Evolutionary conservation across 345 rosid species (phyloP), one percentile per base, ranked within the genome.

Genomic region (Sonneratia caseolaris): DNA sequence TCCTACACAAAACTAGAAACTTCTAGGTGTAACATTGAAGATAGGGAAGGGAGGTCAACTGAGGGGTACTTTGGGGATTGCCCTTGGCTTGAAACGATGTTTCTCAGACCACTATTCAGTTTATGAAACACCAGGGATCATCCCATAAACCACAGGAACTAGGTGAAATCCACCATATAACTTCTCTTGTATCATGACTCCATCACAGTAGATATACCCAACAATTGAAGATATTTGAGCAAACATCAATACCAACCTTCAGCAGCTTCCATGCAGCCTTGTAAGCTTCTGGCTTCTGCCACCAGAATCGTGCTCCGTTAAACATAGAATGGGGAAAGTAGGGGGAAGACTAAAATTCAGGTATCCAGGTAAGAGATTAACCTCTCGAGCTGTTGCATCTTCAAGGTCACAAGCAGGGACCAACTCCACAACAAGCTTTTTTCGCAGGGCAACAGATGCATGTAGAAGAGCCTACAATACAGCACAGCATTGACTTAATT

Each of bases 361-460:
- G 37, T 11, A 3, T 11, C 10, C 18, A 35, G 18, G 5, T 57
- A 45, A 47, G 72, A 53, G 66, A 68, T 64, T 59, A 71, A 92
- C 99, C 95, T 90, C 89, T 73, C 71, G 79, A 37, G 77, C 83
- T 0, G 87, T 79, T 14, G 27, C 73, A 21, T 84, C 79, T 84
- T 92, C 99, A 64, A 94, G 97, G 82, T 94, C 88, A 64, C 93
- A 81, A 9, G 99, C 97, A 67, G 99, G 84, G 74, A 94, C 82
- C 97, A 97, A 92, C 66, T 94, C 91, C 67, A 94, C 78, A 61
- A 86, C 74, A 73, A 92, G 97, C 79, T 92, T 94, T 83, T 88
- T 90, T 48, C 69, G 70, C 75, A 89, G 72, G 57, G 80, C 80
- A 82, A 94, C 96, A 53, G 97, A 89, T 73, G 99, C 97, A 64